phyloP scores from a whole-genome alignment of 1,284 basidiomycete species.

The Trichosporon coremiiforme region DNA sequence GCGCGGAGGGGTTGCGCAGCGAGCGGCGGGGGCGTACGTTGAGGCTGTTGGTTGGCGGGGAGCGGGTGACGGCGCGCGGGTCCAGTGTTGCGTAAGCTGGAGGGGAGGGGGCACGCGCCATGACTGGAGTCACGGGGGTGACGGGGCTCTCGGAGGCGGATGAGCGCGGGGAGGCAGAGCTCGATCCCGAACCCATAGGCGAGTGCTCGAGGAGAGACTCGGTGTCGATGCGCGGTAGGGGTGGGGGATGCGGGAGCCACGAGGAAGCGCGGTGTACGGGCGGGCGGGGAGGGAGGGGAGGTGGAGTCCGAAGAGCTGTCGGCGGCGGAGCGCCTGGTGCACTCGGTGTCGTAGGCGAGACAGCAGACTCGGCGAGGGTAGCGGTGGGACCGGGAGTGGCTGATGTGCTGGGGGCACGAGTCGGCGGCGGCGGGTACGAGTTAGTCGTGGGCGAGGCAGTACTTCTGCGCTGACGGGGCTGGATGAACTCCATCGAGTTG shows the following conservation, averaged over 20 bases:
- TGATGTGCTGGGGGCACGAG: no score
- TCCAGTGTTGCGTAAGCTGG: slow-evolving; percentile 5
- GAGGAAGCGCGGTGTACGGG: background rate
- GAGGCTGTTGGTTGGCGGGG: background rate
- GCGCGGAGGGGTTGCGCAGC: background rate
- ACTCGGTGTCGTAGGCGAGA: background rate
- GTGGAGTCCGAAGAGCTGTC: background rate
- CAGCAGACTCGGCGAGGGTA: background rate
- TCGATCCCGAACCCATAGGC: background rate
- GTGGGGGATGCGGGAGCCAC: background rate
- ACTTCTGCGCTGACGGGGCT: background rate
- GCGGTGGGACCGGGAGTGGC: background rate
- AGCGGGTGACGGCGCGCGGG: background rate
- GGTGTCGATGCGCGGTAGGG: background rate
- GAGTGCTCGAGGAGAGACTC: background rate
- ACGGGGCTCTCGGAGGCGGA: background rate
- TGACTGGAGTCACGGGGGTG: background rate
- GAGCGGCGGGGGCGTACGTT: background rate
- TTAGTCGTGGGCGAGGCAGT: background rate
- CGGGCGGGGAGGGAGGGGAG: background rate
- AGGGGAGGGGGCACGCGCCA: background rate
- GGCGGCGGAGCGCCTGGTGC: background rate
- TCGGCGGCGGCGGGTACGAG: no score
- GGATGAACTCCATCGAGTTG: slow-evolving; percentile 5
- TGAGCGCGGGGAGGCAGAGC: background rate